Percentiles rank a stretch among this genome's conserved stretches.
phyloP scores from a whole-genome alignment of 441 rosid species.

The Erodium trifolium region DNA sequence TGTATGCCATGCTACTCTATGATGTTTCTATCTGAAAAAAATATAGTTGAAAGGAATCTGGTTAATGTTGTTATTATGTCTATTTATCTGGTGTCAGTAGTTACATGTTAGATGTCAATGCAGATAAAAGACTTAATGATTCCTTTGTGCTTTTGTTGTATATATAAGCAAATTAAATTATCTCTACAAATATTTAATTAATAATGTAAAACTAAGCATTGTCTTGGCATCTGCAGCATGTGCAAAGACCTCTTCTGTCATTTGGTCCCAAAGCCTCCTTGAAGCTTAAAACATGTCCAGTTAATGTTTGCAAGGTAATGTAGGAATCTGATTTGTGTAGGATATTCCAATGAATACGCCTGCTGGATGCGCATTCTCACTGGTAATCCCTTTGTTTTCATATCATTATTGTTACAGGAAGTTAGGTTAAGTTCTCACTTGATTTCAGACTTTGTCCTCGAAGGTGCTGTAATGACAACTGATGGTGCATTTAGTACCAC shows the following conservation, averaged over 20 bases:
- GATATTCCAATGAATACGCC: slow-evolving; percentile 1
- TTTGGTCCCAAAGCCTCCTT: slow-evolving; percentile 90
- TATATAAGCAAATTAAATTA: no score
- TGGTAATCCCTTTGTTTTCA: slow-evolving; percentile 22
- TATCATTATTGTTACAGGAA: slow-evolving; percentile 43
- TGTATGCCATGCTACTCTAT: no score
- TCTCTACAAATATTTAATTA: no score
- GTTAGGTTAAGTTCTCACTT: slow-evolving; percentile 64
- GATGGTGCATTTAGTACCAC: slow-evolving; percentile 70
- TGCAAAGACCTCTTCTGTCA: slow-evolving; percentile 80
- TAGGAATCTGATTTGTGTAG: slow-evolving; percentile 10
- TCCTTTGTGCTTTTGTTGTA: no score
- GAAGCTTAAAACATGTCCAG: slow-evolving; percentile 74
- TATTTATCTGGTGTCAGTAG: no score
- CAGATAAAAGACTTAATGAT: no score
- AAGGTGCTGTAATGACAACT: slow-evolving; percentile 48
- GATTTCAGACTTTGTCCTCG: slow-evolving; percentile 65
- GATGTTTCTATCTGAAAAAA: no score
- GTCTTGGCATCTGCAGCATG: slow-evolving; percentile 55
- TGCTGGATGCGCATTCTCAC: slow-evolving; percentile 13
- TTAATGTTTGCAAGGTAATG: slow-evolving; percentile 88
- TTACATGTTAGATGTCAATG: no score
- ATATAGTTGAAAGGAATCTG: no score
- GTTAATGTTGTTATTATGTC: no score
- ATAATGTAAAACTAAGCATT: no score